These are phyloP conservation scores for Colletotrichum sp. DNA, from an alignment of 2,329 filamentous ascomycete genomes.

Conservation along the genomic window DNA sequence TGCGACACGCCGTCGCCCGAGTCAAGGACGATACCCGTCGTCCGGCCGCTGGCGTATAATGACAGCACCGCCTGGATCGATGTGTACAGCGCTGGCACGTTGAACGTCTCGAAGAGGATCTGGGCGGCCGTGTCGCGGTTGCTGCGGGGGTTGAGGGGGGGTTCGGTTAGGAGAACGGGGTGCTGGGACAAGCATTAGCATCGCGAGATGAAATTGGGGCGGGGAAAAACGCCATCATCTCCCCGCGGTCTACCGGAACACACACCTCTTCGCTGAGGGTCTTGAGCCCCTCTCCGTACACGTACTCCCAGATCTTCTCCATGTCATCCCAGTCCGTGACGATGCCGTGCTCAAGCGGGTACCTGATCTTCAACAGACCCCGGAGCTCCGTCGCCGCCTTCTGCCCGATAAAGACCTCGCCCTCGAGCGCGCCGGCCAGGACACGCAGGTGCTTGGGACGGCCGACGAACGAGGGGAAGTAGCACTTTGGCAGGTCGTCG, in stretches of 20 bases:
- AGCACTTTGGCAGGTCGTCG: constrained; percentile 94
- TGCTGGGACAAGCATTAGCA: constrained; percentile 60
- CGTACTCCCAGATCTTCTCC: constrained; percentile 99
- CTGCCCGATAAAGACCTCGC: constrained; percentile 95
- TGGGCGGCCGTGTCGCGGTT: constrained; percentile 97
- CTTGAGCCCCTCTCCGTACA: constrained; percentile 95
- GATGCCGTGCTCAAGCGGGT: constrained; percentile 95
- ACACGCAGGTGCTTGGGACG: constrained; percentile 94
- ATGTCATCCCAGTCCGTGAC: constrained; percentile 99
- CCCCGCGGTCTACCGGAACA: not conserved
- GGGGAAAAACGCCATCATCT: not conserved
- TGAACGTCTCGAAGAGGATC: constrained; percentile 98
- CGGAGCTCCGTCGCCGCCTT: constrained; percentile 86
- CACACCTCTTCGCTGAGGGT: constrained; percentile 92
- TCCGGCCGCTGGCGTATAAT: constrained; percentile 93
- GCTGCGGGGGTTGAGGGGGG: constrained; percentile 90
- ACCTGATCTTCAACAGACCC: constrained; percentile 92
- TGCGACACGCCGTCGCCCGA: constrained; percentile 96
- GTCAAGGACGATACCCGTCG: constrained; percentile 94
- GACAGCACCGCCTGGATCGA: constrained; percentile 97
- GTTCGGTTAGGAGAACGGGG: constrained; percentile 94
- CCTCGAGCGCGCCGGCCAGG: constrained; percentile 94
- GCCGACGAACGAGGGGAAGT: constrained; percentile 96
- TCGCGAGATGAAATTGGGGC: not conserved
- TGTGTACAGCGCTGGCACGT: constrained; percentile 94